Percentiles rank a stretch among this genome's conserved stretches.
These are phyloP conservation scores for Tulasnella sp. DNA, from an alignment of 768 basidiomycete genomes.

Conservation along the genomic window DNA sequence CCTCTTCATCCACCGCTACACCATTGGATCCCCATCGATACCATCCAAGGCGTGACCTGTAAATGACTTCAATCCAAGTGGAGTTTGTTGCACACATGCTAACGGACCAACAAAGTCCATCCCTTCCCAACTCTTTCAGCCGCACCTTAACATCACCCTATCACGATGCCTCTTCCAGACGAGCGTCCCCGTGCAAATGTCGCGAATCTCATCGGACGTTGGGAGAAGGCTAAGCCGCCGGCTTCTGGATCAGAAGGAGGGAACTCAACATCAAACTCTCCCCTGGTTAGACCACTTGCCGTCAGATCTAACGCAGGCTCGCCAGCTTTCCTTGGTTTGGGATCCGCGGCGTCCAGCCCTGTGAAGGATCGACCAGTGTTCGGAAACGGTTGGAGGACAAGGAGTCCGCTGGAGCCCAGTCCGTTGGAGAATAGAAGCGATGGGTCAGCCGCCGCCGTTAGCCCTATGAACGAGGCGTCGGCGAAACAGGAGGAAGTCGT, in stretches of 20 bases:
- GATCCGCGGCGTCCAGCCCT: slow-evolving; percentile 26
- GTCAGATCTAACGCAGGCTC: slow-evolving; percentile 48
- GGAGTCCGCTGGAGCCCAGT: too few relatives aligned
- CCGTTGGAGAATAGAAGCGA: slow-evolving; percentile 29
- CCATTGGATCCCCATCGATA: too few relatives aligned
- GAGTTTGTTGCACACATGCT: too few relatives aligned
- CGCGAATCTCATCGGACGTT: slow-evolving; percentile 82
- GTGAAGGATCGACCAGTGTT: slow-evolving; percentile 38
- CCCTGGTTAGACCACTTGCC: slow-evolving; percentile 52
- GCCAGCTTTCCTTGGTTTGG: slow-evolving; percentile 47
- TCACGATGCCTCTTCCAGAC: slow-evolving; percentile 57
- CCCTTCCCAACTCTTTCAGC: too few relatives aligned
- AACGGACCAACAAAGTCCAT: too few relatives aligned
- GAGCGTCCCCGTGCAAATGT: slow-evolving; percentile 79
- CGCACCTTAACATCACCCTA: too few relatives aligned
- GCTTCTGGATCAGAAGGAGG: slow-evolving; percentile 31
- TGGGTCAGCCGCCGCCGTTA: background rate
- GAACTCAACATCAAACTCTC: slow-evolving; percentile 23
- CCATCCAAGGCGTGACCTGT: too few relatives aligned
- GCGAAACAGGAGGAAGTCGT: slow-evolving; percentile 6
- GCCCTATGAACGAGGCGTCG: background rate
- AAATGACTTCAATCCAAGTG: too few relatives aligned
- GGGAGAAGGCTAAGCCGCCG: slow-evolving; percentile 71
- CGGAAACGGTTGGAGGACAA: too few relatives aligned
- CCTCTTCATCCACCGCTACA: too few relatives aligned